Conservation (phyloP, 179 eudicot genomes). For the Spinacia oleracea region DNA sequence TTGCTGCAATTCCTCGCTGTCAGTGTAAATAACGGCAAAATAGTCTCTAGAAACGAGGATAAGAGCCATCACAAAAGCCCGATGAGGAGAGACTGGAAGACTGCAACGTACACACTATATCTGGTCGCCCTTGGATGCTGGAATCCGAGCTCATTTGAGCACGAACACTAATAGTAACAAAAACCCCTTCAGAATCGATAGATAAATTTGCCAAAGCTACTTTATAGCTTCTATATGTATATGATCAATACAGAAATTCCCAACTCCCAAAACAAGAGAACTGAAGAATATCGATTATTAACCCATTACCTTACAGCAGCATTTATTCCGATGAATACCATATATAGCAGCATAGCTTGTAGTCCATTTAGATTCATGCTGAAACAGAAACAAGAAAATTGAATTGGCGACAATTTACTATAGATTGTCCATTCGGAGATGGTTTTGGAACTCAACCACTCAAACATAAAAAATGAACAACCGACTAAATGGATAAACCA, state of each 20-base stretch:
- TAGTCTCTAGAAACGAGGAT: conserved; percentile 41
- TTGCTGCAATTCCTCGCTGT: conserved; percentile 44
- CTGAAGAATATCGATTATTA: not conserved
- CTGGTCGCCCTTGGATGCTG: conserved; percentile 68
- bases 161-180: conserved; percentile 47
- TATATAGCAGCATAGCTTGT: too few relatives aligned
- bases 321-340: conserved; percentile 82
- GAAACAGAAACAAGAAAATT: too few relatives aligned
- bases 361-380: conserved; percentile 77
- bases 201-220: not conserved
- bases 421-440: too few relatives aligned
- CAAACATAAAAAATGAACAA: too few relatives aligned
- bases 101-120: conserved; percentile 50
- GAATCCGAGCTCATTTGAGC: conserved; percentile 72
- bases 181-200: not conserved
- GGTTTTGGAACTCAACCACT: too few relatives aligned
- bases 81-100: conserved; percentile 56
- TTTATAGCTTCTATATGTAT: not conserved
- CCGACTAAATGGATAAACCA: too few relatives aligned
- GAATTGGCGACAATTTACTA: too few relatives aligned
- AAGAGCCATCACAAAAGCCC: conserved; percentile 55
- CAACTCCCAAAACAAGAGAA: not conserved
- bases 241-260: not conserved
- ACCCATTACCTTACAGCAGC: conserved; percentile 65
- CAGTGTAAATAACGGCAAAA: conserved; percentile 55